Evolutionary conservation across 352 stramenopile genomes (phyloP), one percentile per base, ranked within the genome.

Genomic region (Phytophthora megakarya): DNA sequence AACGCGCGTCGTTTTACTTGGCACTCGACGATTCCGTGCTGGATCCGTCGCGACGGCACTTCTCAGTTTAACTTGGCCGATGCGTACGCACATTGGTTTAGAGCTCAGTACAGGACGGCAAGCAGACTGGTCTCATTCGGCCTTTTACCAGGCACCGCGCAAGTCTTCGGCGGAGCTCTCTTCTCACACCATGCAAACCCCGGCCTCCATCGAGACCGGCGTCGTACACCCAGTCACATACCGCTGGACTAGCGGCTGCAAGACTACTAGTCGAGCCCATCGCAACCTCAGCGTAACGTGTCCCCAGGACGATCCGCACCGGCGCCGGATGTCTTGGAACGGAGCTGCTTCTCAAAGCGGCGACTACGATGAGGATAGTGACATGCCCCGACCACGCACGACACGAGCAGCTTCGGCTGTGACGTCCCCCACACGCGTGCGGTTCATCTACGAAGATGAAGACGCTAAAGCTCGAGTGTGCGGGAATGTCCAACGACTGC

Each of bases 391-490:
- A 12, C 58, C 58, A 23, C 57, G 37, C 7, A 67, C 68, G 1
- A 61, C 47, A 11, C 22, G 44, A 62, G 35, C 56, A 6, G 22
- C 22, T 8, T 35, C 37, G 6, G 15, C 26, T 0, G 51, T 55
- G 4, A 48, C 45, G 3, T 76, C 69, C 2, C 64, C 69, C 0
- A 71, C 65, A 7, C 71, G 71, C 21, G 47, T 82, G 30, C 65
- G 65, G n/a, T 60, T 80, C 47, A 66, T 72, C 21, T 80, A 77
- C 48, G 60, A 77, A 37, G 68, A 80, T 35, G 72, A 80, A 65
- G 69, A 63, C 33, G 49, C 65, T 19, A 75, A 75, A 43, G 58
- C 63, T 11, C 72, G 72, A 3, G 67, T 80, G 7, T 80, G 72
- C 45, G 53, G 67, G 3, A 80, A 80, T 35, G 72, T 68, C 26